Evolutionary conservation across 345 rosid species (phyloP).

Genomic region (Salix caprea): DNA sequence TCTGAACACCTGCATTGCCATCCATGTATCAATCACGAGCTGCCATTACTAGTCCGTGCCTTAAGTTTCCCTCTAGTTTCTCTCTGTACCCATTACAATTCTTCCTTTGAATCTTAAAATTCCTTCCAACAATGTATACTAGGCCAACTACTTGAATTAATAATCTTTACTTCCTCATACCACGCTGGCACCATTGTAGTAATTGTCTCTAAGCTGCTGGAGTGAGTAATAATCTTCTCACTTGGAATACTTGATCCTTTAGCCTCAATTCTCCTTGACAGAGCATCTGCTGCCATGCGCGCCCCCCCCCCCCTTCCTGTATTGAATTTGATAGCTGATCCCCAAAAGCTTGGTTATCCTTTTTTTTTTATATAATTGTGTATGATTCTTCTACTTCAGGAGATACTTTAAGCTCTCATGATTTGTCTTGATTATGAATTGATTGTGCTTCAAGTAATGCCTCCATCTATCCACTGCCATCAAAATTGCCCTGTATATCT

Average conservation of each 20-base stretch:
- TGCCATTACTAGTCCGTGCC: background rate
- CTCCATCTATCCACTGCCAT: background rate
- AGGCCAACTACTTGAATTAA: background rate
- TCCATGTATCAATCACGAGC: background rate
- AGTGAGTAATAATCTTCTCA: too few relatives aligned
- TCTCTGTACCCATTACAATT: background rate
- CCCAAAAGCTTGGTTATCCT: too few relatives aligned
- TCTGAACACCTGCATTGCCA: background rate
- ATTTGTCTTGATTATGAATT: background rate
- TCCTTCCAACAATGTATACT: background rate
- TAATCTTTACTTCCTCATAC: background rate
- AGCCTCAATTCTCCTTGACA: background rate
- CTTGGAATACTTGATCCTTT: background rate
- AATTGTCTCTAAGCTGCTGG: background rate
- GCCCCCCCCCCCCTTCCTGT: background rate
- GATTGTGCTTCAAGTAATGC: background rate
- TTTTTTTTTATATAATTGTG: too few relatives aligned
- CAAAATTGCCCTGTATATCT: background rate
- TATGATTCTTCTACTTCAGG: too few relatives aligned
- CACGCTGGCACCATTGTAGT: background rate
- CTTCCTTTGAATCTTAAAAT: background rate
- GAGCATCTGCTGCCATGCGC: background rate
- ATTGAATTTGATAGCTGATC: background rate
- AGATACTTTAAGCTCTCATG: constrained; percentile 1
- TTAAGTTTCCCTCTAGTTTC: background rate